Evolutionary conservation across 139 green algal genomes (phyloP).

Genomic region (Chlamydomonas applanata): DNA sequence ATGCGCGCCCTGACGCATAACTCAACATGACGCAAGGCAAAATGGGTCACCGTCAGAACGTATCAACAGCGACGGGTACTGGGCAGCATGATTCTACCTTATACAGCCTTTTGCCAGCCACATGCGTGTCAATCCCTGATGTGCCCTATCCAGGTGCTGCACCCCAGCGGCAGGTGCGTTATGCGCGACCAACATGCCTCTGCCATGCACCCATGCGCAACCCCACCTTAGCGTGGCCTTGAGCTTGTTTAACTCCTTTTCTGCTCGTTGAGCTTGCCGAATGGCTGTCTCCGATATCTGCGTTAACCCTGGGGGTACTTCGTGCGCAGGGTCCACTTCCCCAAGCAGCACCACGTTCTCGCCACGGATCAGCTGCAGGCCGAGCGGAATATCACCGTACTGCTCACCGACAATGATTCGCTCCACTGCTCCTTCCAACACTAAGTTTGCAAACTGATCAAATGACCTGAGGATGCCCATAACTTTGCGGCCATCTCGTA

Average conservation of each 20-base stretch:
- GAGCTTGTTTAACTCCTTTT: conserved; percentile 72
- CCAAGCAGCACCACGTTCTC: conserved; percentile 91
- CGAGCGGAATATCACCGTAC: conserved; percentile 76
- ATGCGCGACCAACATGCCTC: background rate
- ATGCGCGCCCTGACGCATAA: conserved; percentile 58
- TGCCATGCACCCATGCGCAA: background rate
- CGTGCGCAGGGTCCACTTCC: conserved; percentile 59
- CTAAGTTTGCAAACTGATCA: conserved; percentile 82
- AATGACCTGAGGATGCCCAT: conserved; percentile 64
- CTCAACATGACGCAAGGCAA: too few relatives aligned
- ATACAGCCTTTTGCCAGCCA: background rate
- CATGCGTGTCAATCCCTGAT: background rate
- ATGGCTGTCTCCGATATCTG: conserved; percentile 57
- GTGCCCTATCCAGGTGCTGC: background rate
- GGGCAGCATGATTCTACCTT: too few relatives aligned
- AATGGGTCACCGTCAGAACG: too few relatives aligned
- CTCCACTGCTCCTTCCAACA: conserved; percentile 70
- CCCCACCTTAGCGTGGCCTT: conserved; percentile 68
- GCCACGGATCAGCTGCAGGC: conserved; percentile 73
- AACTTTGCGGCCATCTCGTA: conserved; percentile 66
- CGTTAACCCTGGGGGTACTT: conserved; percentile 56
- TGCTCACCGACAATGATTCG: conserved; percentile 75
- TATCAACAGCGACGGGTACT: too few relatives aligned
- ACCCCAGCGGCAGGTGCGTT: background rate
- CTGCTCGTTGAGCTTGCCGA: conserved; percentile 53